Evolutionary conservation across 768 basidiomycete genomes (phyloP).

Genomic region (Galerina marginata): DNA sequence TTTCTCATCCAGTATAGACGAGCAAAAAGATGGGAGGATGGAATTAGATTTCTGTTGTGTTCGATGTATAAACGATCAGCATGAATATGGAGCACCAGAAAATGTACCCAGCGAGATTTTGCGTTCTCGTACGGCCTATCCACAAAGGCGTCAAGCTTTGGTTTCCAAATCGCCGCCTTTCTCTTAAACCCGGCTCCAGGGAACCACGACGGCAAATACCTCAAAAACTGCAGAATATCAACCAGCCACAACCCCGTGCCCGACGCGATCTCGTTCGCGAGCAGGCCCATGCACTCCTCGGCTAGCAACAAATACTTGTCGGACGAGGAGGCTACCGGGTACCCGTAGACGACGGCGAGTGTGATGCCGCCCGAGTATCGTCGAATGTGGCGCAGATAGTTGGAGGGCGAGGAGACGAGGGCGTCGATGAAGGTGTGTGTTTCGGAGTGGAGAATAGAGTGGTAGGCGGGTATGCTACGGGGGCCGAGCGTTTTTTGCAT

Average conservation of each 20-base stretch:
- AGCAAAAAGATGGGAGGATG: slow-evolving; percentile 4
- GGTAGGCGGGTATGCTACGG: slow-evolving; percentile 21
- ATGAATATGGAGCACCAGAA: no score
- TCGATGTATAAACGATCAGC: no score
- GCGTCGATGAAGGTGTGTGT: slow-evolving; percentile 27
- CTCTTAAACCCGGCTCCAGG: slow-evolving; percentile 20
- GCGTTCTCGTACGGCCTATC: slow-evolving; percentile 15
- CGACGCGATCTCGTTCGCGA: slow-evolving; percentile 1
- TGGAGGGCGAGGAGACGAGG: slow-evolving; percentile 25
- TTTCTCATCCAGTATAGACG: background rate
- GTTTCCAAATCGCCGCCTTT: slow-evolving; percentile 17
- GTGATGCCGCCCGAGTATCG: slow-evolving; percentile 22
- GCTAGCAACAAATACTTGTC: slow-evolving; percentile 21
- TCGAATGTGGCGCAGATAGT: slow-evolving; percentile 29
- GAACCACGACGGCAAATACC: slow-evolving; percentile 9
- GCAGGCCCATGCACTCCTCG: slow-evolving; percentile 3
- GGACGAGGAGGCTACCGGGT: slow-evolving; percentile 13
- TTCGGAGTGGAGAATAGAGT: slow-evolving; percentile 24
- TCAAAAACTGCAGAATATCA: slow-evolving; percentile 8
- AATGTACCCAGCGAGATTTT: slow-evolving; percentile 5
- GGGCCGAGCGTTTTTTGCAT: slow-evolving; percentile 32
- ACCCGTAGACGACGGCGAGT: slow-evolving; percentile 50
- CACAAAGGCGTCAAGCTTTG: slow-evolving; percentile 15
- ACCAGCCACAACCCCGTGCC: slow-evolving; percentile 13
- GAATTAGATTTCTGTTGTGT: background rate